These are phyloP conservation scores for Lentinus brumalis DNA, from an alignment of 768 basidiomycete species.

Conservation along the genomic window DNA sequence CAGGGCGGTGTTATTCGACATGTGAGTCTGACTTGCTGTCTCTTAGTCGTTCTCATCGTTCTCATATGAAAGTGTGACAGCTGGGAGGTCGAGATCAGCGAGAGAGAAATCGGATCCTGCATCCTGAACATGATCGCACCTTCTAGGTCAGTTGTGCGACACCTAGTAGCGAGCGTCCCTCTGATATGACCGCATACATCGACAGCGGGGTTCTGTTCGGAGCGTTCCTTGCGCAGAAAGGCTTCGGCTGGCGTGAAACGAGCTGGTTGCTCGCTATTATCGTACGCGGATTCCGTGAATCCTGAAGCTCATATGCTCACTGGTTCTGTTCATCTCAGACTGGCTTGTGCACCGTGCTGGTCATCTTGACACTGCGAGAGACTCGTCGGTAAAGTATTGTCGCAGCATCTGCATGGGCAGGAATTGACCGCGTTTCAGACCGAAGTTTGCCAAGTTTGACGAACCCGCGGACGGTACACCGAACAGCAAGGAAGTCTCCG, in stretches of 20 bases:
- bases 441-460: too few species aligned
- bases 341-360: constrained; percentile 47
- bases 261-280: constrained; percentile 66
- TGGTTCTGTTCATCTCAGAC: constrained; percentile 17
- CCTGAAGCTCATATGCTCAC: too few species aligned
- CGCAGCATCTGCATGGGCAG: too few species aligned
- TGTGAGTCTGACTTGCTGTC: background rate
- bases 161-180: background rate
- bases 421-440: too few species aligned
- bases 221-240: constrained; percentile 34
- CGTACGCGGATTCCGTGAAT: constrained; percentile 13
- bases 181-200: background rate
- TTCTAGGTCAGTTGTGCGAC: constrained; percentile 29
- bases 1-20: background rate
- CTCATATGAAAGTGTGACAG: constrained; percentile 32
- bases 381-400: constrained; percentile 33
- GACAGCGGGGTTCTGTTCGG: constrained; percentile 27
- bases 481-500: too few species aligned
- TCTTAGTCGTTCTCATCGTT: background rate
- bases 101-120: constrained; percentile 55
- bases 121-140: constrained; percentile 62
- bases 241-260: constrained; percentile 59
- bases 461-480: too few species aligned
- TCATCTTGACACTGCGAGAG: constrained; percentile 62
- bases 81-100: constrained; percentile 65